Evolutionary conservation across 331 rosid species (phyloP).

Genomic region (Malus hybrid): DNA sequence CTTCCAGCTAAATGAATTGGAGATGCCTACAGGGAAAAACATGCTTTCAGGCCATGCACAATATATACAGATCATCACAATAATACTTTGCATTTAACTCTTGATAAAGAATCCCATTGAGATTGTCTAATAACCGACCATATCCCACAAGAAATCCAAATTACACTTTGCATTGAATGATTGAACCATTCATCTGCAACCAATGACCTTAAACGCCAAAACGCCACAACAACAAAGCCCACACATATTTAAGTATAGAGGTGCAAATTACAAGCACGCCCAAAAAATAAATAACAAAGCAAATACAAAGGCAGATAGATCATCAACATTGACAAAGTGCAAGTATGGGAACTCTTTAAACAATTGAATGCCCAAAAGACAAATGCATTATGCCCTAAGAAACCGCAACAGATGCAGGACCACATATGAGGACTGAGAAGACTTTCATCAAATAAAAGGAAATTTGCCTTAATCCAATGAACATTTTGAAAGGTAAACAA

Average conservation of each 20-base stretch:
- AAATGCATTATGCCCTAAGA: background rate
- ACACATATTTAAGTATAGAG: background rate
- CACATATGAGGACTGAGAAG: background rate
- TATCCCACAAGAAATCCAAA: background rate
- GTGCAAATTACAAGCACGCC: background rate
- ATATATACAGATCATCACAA: background rate
- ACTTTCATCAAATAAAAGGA: background rate
- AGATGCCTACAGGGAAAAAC: constrained; percentile 34
- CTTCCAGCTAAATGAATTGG: constrained; percentile 45
- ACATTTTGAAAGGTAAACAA: background rate
- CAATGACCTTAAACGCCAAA: background rate
- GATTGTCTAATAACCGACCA: background rate
- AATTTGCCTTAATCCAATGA: background rate
- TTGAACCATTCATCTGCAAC: background rate
- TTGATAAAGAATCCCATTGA: background rate
- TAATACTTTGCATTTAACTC: background rate
- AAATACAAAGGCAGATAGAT: background rate
- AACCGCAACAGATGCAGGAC: background rate
- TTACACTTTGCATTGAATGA: background rate
- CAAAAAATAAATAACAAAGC: background rate
- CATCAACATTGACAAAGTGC: background rate
- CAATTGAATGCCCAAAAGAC: background rate
- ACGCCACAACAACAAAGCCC: background rate
- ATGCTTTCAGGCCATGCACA: constrained; percentile 7
- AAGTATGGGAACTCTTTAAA: background rate